Conservation (phyloP, 257 asterid species). For the Solanum corneliomulleri region DNA sequence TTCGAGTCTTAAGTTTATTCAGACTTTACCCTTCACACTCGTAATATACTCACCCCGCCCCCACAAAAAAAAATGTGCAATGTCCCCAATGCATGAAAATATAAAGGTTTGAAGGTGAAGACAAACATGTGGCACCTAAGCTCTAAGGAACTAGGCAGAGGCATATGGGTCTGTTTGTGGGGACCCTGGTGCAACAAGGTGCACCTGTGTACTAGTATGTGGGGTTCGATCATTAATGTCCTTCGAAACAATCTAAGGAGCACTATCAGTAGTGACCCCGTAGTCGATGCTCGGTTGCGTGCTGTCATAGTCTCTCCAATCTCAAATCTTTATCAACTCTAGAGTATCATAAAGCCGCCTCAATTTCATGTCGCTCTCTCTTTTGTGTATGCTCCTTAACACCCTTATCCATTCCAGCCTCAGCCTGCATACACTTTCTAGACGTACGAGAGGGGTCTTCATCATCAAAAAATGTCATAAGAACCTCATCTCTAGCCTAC, state of each 20-base stretch:
- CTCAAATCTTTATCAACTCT: background rate
- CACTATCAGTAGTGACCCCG: background rate
- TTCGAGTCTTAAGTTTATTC: background rate
- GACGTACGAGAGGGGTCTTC: background rate
- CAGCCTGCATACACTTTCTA: background rate
- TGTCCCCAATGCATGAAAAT: background rate
- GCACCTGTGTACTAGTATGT: background rate
- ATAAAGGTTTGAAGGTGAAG: background rate
- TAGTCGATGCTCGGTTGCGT: accelerated
- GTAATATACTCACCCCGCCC: background rate
- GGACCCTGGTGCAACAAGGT: background rate
- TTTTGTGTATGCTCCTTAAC: background rate
- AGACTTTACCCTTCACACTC: background rate
- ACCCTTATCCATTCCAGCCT: background rate
- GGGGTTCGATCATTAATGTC: background rate
- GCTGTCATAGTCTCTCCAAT: background rate
- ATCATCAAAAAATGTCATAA: background rate
- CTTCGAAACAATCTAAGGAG: background rate
- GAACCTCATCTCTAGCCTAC: background rate
- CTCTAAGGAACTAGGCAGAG: background rate
- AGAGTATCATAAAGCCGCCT: accelerated
- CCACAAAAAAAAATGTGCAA: background rate
- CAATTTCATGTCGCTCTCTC: background rate
- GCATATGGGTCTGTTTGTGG: background rate
- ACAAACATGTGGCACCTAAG: background rate